Percentiles rank a stretch among this genome's conserved stretches.
These are phyloP conservation scores for Yarrowia sp. DNA, from an alignment of 805 yeast genomes.

Conservation along the genomic window DNA sequence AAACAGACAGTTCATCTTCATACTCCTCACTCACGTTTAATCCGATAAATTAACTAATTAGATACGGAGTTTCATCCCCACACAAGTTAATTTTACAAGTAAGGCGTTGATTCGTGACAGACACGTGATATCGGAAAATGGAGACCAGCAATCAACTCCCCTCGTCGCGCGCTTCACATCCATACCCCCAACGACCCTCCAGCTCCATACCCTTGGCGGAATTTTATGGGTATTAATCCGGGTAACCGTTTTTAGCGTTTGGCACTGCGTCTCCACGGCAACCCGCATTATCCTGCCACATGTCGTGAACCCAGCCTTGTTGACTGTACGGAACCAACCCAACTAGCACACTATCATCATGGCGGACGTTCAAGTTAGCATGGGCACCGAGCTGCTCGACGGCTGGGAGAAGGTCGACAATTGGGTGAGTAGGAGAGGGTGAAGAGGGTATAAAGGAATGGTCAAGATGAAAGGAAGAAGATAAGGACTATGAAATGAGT, in stretches of 20 bases:
- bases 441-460: no score
- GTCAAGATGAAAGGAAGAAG: no score
- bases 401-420: slow-evolving; percentile 76
- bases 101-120: background rate
- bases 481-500: no score
- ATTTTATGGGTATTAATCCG: slow-evolving; percentile 2
- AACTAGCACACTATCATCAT: background rate
- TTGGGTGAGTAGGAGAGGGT: slow-evolving; percentile 61
- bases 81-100: slow-evolving; percentile 4
- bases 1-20: no score
- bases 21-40: background rate
- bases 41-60: slow-evolving; percentile 1
- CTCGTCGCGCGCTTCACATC: background rate
- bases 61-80: slow-evolving; percentile 2
- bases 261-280: slow-evolving; percentile 27
- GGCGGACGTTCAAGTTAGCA: slow-evolving; percentile 35
- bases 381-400: slow-evolving; percentile 48
- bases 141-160: background rate
- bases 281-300: slow-evolving; percentile 30
- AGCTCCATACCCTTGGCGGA: background rate
- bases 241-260: slow-evolving; percentile 5
- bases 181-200: background rate
- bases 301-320: slow-evolving; percentile 3
- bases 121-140: background rate
- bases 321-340: no score